Base-by-base conservation (phyloP, 495 filamentous ascomycete species). In the Penicillium diatomitis region DNA sequence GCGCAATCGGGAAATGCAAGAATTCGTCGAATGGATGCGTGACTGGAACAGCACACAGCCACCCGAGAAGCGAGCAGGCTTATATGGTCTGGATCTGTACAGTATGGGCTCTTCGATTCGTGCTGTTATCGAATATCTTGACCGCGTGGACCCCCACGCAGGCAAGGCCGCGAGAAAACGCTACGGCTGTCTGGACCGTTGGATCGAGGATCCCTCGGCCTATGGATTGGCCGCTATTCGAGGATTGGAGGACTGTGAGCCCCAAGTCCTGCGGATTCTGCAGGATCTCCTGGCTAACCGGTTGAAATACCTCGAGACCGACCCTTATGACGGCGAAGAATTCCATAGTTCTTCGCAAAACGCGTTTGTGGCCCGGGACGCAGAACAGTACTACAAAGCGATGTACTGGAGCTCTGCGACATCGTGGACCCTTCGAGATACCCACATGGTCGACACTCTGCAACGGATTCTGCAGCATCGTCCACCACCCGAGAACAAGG, bases 391-490 rank as follows among this genome's bases (percentile, higher is more conserved):
- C 51, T 82, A 81, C 58, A 77, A 70, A 45, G 66, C 70, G 30
- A 81, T 82, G 77, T 81, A 78, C 47, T 80, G 75, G 57, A 77
- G 69, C 53, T 71, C 66, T 6, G 71, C 70, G 12, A 71, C 71
- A 28, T 77, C 73, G 4, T 82, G 79, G 78, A 79, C 77, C 41
- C 58, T 79, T 45, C 72, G 78, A 7, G 79, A 81, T 58, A 64
- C 63, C 5, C 79, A 82, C 53, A 81, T 81, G 77, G 78, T 80
- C 45, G 65, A 78, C 6, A 78, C 78, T 2, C 61, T 82, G 30
- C 48, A 54, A 4, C 71, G 76, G 4, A 50, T 78, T 4, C 53
- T 80, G 29, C 59, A 73, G 35, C 64, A 70, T 36, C 70, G 72
- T 20, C 66, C 56, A 8, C 65, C 36, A 12, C 48, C 32, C 57